Conservation (phyloP, 371 early-diverging fungal genomes). For the Encephalitozoon hellem region DNA sequence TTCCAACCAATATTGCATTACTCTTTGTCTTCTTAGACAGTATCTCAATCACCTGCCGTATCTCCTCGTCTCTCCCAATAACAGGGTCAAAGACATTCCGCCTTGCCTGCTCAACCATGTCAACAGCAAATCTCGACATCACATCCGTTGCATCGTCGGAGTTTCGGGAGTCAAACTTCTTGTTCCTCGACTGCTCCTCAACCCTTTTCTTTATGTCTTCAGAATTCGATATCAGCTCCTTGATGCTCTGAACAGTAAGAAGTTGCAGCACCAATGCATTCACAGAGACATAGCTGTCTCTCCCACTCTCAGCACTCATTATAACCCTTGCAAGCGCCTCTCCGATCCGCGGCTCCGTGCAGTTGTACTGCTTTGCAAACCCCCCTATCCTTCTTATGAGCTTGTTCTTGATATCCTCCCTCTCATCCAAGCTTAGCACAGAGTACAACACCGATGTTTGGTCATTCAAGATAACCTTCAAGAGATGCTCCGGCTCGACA, state of each 20-base stretch:
- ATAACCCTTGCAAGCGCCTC: conserved; percentile 10
- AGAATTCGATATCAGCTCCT: conserved; percentile 6
- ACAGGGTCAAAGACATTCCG: conserved; percentile 72
- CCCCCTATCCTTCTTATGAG: conserved; percentile 27
- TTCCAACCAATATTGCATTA: conserved; percentile 77
- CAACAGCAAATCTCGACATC: conserved; percentile 81
- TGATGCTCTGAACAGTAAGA: conserved; percentile 1
- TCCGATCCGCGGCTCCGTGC: conserved; percentile 9
- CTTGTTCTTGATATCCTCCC: conserved; percentile 1
- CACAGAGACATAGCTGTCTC: conserved; percentile 28
- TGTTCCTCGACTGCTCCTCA: conserved; percentile 4
- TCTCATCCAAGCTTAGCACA: conserved; percentile 21
- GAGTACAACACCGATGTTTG: conserved; percentile 10
- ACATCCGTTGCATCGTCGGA: conserved; percentile 46
- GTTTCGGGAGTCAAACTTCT: conserved; percentile 27
- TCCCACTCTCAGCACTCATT: not conserved
- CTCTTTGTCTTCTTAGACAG: conserved; percentile 72
- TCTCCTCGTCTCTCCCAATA: conserved; percentile 76
- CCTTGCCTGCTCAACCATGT: conserved; percentile 69
- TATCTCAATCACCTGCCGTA: conserved; percentile 71
- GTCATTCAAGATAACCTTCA: conserved; percentile 36
- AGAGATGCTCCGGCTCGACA: conserved; percentile 47
- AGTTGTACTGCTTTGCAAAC: conserved; percentile 9
- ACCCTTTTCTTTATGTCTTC: conserved; percentile 23
- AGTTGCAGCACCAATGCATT: conserved; percentile 22